Conservation (phyloP, 345 rosid genomes). For the Balakata baccata region DNA sequence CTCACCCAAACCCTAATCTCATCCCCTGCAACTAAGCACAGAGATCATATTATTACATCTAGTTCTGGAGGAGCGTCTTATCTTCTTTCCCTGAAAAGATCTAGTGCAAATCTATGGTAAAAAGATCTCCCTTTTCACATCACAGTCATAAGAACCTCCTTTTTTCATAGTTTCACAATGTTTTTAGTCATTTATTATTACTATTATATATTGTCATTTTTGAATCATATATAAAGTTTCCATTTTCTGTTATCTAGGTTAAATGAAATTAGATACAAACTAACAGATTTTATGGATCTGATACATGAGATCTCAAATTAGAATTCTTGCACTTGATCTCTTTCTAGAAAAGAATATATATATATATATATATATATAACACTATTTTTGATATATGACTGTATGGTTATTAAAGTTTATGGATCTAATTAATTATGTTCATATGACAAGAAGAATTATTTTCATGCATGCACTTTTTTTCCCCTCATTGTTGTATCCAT, state of each 20-base stretch:
- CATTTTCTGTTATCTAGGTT: too few relatives aligned
- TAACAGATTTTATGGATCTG: neutral
- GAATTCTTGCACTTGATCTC: too few relatives aligned
- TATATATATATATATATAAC: too few relatives aligned
- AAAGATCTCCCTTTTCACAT: neutral
- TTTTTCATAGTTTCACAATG: too few relatives aligned
- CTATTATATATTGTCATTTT: too few relatives aligned
- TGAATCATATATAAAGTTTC: too few relatives aligned
- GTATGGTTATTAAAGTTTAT: neutral
- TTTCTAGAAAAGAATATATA: too few relatives aligned
- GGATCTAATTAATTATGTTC: neutral
- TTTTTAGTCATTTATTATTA: too few relatives aligned
- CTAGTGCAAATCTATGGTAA: conserved; percentile 67
- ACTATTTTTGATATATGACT: too few relatives aligned
- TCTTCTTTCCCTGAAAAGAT: conserved; percentile 56
- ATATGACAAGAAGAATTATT: neutral
- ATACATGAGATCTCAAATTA: too few relatives aligned
- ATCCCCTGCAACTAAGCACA: conserved; percentile 32
- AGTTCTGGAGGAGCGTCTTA: conserved; percentile 39
- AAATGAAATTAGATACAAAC: too few relatives aligned
- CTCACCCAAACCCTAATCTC: conserved; percentile 61
- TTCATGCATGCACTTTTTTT: neutral
- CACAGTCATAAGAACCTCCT: too few relatives aligned
- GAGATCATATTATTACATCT: conserved; percentile 18
- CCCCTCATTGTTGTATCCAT: neutral